These are phyloP conservation scores for Wickerhamomyces sp. DNA, from an alignment of 1,139 yeast species.

Conservation along the genomic window DNA sequence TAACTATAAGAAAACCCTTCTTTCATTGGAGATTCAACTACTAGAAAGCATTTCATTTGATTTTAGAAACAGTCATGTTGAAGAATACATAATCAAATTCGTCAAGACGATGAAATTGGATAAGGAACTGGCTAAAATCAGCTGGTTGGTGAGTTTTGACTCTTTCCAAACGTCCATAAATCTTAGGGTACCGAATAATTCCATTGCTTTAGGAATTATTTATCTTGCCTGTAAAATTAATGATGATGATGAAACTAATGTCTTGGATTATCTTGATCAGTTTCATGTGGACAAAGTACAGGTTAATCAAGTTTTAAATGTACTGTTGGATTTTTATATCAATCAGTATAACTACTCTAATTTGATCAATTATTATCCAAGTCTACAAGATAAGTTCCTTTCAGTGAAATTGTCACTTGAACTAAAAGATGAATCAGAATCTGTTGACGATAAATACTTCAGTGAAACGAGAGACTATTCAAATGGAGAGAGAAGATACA, in stretches of 20 bases:
- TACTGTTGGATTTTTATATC: conserved; percentile 57
- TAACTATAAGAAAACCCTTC: conserved; percentile 47
- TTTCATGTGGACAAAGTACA: conserved; percentile 30
- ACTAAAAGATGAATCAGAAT: conserved; percentile 27
- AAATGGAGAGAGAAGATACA: conserved; percentile 44
- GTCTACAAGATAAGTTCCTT: conserved; percentile 37
- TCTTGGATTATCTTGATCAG: conserved; percentile 5
- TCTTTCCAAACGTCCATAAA: conserved; percentile 68
- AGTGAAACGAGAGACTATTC: conserved; percentile 26
- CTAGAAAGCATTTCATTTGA: conserved; percentile 75
- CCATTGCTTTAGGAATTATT: conserved; percentile 68
- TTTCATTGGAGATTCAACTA: conserved; percentile 63
- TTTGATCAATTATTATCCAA: conserved; percentile 29
- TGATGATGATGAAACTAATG: conserved; percentile 8
- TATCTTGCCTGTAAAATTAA: conserved; percentile 43
- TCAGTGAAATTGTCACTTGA: conserved; percentile 42
- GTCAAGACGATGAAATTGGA: conserved; percentile 50
- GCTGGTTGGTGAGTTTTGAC: conserved; percentile 79
- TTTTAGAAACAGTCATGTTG: conserved; percentile 61
- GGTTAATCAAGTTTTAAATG: conserved; percentile 58
- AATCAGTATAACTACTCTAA: conserved; percentile 42
- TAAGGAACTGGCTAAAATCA: conserved; percentile 43
- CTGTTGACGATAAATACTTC: conserved; percentile 28
- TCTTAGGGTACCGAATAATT: conserved; percentile 73
- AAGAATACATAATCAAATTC: conserved; percentile 65